These are phyloP conservation scores for Phialophora macrospora DNA, from an alignment of 2,329 filamentous ascomycete genomes.

Conservation along the genomic window DNA sequence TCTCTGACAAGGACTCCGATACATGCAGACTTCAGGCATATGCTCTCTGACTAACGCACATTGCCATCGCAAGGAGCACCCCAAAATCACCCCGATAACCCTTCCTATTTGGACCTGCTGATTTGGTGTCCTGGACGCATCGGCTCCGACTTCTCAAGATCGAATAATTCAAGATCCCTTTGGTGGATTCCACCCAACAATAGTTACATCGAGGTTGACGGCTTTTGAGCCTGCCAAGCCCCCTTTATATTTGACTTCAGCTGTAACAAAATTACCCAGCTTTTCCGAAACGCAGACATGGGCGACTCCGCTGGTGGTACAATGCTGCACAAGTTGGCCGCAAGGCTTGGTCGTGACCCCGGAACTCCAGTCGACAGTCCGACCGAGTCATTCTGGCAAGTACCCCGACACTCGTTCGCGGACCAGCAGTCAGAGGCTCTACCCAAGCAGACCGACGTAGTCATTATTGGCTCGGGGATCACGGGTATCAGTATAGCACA, in stretches of 20 bases:
- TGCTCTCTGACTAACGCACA: background rate
- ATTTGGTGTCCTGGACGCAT: background rate
- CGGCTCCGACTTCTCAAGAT: background rate
- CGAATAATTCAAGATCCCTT: background rate
- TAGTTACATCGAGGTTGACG: background rate
- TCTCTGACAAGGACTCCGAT: background rate
- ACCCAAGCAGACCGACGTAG: constrained; percentile 40
- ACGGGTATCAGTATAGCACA: constrained; percentile 44
- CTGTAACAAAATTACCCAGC: background rate
- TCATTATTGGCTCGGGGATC: constrained; percentile 48
- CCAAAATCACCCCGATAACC: background rate
- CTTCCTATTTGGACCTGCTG: background rate
- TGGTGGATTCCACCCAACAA: background rate
- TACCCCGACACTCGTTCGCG: constrained; percentile 40
- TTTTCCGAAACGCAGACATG: constrained; percentile 8
- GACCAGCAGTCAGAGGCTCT: constrained; percentile 35
- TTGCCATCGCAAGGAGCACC: background rate
- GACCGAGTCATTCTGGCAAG: constrained; percentile 46
- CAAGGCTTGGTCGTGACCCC: constrained; percentile 41
- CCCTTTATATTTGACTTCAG: background rate
- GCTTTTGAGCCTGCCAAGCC: background rate
- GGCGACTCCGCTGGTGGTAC: constrained; percentile 3
- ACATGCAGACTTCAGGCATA: background rate
- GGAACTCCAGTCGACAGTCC: constrained; percentile 46
- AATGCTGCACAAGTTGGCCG: constrained; percentile 23